Evolutionary conservation across 768 basidiomycete species (phyloP).

Genomic region (Favolaschia claudopus): DNA sequence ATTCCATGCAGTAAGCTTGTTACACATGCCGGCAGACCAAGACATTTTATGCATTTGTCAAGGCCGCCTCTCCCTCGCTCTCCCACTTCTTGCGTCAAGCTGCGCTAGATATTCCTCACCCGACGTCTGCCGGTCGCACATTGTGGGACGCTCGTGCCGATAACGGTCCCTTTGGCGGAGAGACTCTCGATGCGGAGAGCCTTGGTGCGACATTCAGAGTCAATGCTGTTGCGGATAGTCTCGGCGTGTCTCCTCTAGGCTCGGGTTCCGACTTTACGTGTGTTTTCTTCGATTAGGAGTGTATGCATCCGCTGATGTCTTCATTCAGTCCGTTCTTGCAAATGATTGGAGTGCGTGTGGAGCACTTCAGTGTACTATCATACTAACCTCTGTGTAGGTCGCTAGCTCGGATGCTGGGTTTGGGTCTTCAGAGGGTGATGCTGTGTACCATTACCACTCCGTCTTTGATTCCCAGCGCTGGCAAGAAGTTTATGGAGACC

Average conservation of each 20-base stretch:
- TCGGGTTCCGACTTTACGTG: conserved; percentile 80
- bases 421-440: conserved; percentile 53
- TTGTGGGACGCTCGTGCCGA: conserved; percentile 84
- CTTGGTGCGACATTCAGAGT: conserved; percentile 25
- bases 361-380: not conserved
- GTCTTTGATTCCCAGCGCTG: conserved; percentile 77
- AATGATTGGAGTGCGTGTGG: conserved; percentile 24
- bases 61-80: conserved; percentile 78
- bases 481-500: conserved; percentile 81
- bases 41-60: not conserved
- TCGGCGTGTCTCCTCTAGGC: conserved; percentile 59
- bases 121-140: conserved; percentile 65
- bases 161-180: conserved; percentile 55
- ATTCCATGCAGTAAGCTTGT: conserved; percentile 50
- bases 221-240: conserved; percentile 7
- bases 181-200: conserved; percentile 36
- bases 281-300: conserved; percentile 49
- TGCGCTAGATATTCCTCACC: conserved; percentile 79
- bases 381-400: conserved; percentile 38
- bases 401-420: conserved; percentile 56
- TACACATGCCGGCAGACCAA: not conserved
- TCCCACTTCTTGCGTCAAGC: conserved; percentile 74
- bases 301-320: conserved; percentile 43
- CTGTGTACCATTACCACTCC: conserved; percentile 80
- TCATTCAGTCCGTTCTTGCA: conserved; percentile 34